Evolutionary conservation across 2,329 filamentous ascomycete species (phyloP).

Genomic region (Moelleriella libera): DNA sequence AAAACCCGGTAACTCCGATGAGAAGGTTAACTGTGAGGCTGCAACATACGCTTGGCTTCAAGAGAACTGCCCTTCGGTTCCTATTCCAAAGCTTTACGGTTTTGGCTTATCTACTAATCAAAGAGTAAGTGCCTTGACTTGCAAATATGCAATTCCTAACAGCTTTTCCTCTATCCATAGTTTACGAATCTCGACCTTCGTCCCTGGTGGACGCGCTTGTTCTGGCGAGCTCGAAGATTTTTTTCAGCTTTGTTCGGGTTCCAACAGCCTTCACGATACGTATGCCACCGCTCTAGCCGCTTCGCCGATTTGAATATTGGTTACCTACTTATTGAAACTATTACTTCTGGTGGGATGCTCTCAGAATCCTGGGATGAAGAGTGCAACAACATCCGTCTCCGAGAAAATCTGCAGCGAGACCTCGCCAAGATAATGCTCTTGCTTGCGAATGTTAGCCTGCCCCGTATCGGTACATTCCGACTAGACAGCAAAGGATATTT

Average conservation of each 20-base stretch:
- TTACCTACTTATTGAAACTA: constrained; percentile 10
- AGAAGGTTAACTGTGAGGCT: constrained; percentile 18
- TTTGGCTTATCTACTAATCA: constrained; percentile 9
- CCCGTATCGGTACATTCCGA: constrained; percentile 13
- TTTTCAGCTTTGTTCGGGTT: constrained; percentile 4
- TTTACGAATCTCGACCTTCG: constrained; percentile 1
- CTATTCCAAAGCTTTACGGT: constrained; percentile 11
- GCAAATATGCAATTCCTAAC: neutral
- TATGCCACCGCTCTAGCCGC: constrained; percentile 2
- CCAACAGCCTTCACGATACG: constrained; percentile 5
- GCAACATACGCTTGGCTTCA: constrained; percentile 9
- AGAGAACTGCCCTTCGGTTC: constrained; percentile 9
- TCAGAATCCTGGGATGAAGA: constrained; percentile 9
- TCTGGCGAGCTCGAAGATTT: neutral
- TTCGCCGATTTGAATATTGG: constrained; percentile 6
- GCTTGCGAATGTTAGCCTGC: constrained; percentile 13
- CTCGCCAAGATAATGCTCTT: constrained; percentile 15
- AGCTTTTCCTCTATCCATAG: neutral
- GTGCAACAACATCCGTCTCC: constrained; percentile 5
- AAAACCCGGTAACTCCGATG: constrained; percentile 23
- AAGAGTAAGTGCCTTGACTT: constrained; percentile 3
- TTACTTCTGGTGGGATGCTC: constrained; percentile 8
- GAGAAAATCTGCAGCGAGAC: constrained; percentile 14
- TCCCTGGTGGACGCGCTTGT: constrained; percentile 2
- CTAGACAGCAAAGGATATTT: constrained; percentile 16